Percentiles rank a stretch among this genome's conserved stretches.
Evolutionary conservation across 176 grass and related monocot species (phyloP).

Genomic region (Aegilops umbellulata): DNA sequence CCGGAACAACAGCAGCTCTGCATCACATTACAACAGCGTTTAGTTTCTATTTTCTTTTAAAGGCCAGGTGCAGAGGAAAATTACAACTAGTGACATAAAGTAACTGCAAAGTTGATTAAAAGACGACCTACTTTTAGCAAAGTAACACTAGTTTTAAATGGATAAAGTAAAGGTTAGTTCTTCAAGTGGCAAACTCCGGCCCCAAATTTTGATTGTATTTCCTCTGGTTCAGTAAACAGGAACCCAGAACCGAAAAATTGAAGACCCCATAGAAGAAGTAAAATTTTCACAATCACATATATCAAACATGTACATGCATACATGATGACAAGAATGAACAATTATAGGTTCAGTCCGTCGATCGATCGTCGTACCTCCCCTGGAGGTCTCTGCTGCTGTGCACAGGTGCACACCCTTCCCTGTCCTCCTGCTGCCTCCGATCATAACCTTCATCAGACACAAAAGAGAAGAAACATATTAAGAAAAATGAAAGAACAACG

Average conservation of each 20-base stretch:
- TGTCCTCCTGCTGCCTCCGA: slow-evolving; percentile 4
- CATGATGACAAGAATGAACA: slow-evolving; percentile 29
- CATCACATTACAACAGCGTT: slow-evolving; percentile 23
- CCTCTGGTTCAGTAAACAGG: slow-evolving; percentile 4
- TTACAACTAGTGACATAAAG: background rate
- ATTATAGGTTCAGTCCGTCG: background rate
- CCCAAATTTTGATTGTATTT: background rate
- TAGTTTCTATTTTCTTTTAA: background rate
- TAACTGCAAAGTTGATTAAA: slow-evolving; percentile 8
- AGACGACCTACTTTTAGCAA: slow-evolving; percentile 14
- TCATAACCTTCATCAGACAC: slow-evolving; percentile 41
- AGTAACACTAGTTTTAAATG: background rate
- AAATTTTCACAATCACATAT: background rate
- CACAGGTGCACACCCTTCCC: slow-evolving; percentile 28
- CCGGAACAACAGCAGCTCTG: slow-evolving; percentile 53
- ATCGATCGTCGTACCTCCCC: slow-evolving; percentile 28
- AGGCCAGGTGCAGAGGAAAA: background rate
- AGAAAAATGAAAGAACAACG: background rate
- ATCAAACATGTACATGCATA: slow-evolving; percentile 16
- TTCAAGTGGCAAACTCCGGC: background rate
- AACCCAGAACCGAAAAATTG: background rate
- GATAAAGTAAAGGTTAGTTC: background rate
- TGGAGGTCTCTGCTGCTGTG: slow-evolving; percentile 30
- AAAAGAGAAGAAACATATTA: background rate
- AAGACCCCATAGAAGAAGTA: background rate